phyloP scores from a whole-genome alignment of 345 rosid species.

The Cardiospermum halicacabum region DNA sequence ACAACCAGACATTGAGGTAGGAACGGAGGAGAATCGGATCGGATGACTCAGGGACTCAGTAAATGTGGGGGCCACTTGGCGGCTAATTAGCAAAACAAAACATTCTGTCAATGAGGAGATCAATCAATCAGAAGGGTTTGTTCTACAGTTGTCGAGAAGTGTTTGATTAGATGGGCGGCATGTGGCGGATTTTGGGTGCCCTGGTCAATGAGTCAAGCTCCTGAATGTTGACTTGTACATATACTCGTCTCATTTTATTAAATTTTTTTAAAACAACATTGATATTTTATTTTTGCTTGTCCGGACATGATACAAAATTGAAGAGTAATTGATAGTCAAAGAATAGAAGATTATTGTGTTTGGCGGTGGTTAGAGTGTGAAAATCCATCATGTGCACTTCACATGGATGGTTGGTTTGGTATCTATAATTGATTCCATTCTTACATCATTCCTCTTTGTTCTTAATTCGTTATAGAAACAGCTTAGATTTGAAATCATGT shows the following conservation, averaged over 20 bases:
- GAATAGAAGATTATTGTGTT: neutral
- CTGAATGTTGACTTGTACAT: neutral
- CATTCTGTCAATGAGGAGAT: too few species aligned
- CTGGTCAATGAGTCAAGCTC: neutral
- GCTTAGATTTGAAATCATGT: neutral
- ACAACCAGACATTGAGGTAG: constrained; percentile 45
- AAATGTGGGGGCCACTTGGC: neutral
- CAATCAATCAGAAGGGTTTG: neutral
- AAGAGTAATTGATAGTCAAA: neutral
- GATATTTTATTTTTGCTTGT: neutral
- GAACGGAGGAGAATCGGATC: constrained; percentile 23
- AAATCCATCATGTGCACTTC: neutral
- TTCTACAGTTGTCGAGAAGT: neutral
- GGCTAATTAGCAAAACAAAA: neutral
- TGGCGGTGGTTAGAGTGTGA: neutral
- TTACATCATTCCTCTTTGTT: neutral
- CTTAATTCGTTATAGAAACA: too few species aligned
- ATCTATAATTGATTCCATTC: neutral
- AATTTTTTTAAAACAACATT: neutral
- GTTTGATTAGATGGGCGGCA: too few species aligned
- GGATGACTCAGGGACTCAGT: constrained; percentile 9
- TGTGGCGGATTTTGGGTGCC: constrained; percentile 1
- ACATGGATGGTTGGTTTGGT: neutral
- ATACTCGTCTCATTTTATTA: neutral
- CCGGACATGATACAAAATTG: neutral